Percentiles rank a stretch among this genome's conserved stretches.
Conservation (phyloP, 768 basidiomycete species). For the Termitomyces sp. region DNA sequence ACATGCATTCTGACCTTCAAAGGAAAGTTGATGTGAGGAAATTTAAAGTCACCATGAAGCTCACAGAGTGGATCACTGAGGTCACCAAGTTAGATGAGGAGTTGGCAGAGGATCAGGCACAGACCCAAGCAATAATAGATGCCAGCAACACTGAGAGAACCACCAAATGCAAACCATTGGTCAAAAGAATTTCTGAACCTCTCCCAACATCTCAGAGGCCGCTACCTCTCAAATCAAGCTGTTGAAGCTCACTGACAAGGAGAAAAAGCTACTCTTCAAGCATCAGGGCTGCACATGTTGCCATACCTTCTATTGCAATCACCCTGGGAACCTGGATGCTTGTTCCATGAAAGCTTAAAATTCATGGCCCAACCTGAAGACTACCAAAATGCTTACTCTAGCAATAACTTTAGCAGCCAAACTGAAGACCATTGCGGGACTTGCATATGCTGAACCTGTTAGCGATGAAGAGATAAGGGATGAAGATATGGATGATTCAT, state of each 20-base stretch:
- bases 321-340: neutral
- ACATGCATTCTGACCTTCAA: neutral
- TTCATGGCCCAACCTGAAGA: neutral
- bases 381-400: neutral
- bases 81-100: neutral
- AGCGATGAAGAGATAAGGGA: neutral
- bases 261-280: neutral
- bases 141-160: neutral
- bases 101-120: neutral
- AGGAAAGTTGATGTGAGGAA: too few species aligned
- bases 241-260: too few species aligned
- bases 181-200: neutral
- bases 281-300: too few species aligned
- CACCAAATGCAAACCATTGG: too few species aligned
- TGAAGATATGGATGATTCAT: neutral
- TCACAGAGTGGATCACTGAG: neutral
- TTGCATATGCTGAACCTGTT: neutral
- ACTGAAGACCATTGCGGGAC: neutral
- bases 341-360: neutral
- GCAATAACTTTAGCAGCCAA: neutral
- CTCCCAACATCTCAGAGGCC: neutral
- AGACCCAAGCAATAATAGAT: neutral
- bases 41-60: neutral
- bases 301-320: neutral
- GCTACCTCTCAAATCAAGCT: neutral